Percentiles rank a stretch among this genome's conserved stretches.
phyloP scores from a whole-genome alignment of 371 early-diverging fungal genomes.

The Batkoa obscura region DNA sequence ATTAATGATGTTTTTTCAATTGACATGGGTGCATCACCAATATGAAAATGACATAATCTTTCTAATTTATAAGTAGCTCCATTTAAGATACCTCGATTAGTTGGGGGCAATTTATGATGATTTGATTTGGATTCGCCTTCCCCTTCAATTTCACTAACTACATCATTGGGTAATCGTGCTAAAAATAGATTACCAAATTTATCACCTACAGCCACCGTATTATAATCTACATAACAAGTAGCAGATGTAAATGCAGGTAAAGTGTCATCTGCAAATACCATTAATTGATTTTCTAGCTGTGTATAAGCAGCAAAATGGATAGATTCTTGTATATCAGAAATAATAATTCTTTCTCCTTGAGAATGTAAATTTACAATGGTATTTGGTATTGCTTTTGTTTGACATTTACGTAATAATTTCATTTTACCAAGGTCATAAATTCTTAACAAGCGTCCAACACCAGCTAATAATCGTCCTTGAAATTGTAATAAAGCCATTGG shows the following conservation, averaged over 20 bases:
- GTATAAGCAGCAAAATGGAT: conserved; percentile 59
- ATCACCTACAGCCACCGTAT: conserved; percentile 85
- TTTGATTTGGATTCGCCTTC: conserved; percentile 17
- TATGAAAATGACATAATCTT: conserved; percentile 49
- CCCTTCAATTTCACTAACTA: conserved; percentile 56
- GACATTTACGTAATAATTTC: conserved; percentile 80
- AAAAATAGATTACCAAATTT: conserved; percentile 89
- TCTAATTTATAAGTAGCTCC: conserved; percentile 74
- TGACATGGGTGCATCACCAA: conserved; percentile 73
- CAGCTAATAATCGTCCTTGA: conserved; percentile 77
- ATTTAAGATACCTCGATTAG: conserved; percentile 56
- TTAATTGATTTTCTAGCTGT: conserved; percentile 54
- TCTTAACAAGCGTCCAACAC: conserved; percentile 66
- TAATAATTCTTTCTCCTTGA: conserved; percentile 68
- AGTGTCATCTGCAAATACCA: conserved; percentile 85
- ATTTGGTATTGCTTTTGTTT: conserved; percentile 48
- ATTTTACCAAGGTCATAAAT: conserved; percentile 86
- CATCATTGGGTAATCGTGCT: conserved; percentile 40
- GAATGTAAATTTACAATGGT: conserved; percentile 50
- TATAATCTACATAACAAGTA: conserved; percentile 71
- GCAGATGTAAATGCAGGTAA: conserved; percentile 72
- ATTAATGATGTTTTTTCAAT: conserved; percentile 55
- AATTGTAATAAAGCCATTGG: conserved; percentile 69
- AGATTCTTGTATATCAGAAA: conserved; percentile 77
- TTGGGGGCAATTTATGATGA: conserved; percentile 16